Base-by-base conservation (phyloP, 371 early-diverging fungal genomes). In the Circinella minor region DNA sequence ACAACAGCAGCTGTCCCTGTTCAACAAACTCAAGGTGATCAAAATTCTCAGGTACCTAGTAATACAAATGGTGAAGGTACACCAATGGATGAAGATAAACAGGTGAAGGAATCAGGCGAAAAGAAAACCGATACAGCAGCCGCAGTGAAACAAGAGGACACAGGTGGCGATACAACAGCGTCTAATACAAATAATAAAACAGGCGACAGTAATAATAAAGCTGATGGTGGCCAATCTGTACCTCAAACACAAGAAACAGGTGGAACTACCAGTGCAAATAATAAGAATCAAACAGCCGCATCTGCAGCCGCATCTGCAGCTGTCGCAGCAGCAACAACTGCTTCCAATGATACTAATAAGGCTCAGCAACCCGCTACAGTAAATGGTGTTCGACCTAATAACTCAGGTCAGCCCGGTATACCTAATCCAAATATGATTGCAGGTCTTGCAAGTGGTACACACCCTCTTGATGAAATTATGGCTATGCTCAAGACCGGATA, bases 401-500 rank as follows among this genome's bases (percentile, higher is more conserved):
- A 34, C 14, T 34, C 57, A 57, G 18, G 27, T 7, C 18, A 15
- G 43, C 47, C 37, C 13, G 61, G 34, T 17, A 37, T 18, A 17
- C 17, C 38, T 38, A 37, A 14, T 61, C 10, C 11, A 9, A 11
- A 11, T 43, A 43, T 43, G 43, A 43, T 61, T 6, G 14, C 36
- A 17, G 61, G 47, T 51, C 34, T 37, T 27, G 4, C 65, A 3
- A 57, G 27, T 57, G 54, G 65, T 36, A 36, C 36, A 18, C 84
- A 83, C 74, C 86, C 95, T 9, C 93, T 97, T n/a, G 97, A 98
- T 57, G 98, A 98, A 71, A 90, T 99, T 17, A 96, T 96, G 94
- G 91, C 93, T n/a, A 92, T 93, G 77, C 86, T 99, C 17, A 99
- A 99, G 78, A 97, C 98, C 0, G 94, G 96, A 0, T 96, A 93